Conservation (phyloP, 2,329 filamentous ascomycete species). For the Immersiporthe knoxdaviesiana region DNA sequence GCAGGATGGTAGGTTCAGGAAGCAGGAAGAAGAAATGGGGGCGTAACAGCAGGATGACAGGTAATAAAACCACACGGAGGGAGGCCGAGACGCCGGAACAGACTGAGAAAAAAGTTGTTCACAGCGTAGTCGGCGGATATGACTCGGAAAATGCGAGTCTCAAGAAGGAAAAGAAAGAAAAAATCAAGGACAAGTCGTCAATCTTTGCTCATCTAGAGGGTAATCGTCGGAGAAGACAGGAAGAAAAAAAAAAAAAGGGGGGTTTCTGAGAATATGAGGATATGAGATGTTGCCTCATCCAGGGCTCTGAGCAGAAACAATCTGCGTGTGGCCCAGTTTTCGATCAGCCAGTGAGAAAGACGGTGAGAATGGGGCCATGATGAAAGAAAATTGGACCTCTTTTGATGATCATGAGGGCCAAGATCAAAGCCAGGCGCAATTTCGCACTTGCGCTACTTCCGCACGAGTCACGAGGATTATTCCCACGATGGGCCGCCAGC, state of each 20-base stretch:
- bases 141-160: neutral
- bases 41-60: slow-evolving; percentile 18
- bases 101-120: neutral
- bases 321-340: slow-evolving; percentile 21
- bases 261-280: neutral
- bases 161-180: neutral
- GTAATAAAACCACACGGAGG: slow-evolving; percentile 16
- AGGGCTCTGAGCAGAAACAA: slow-evolving; percentile 21
- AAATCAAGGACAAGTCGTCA: slow-evolving; percentile 14
- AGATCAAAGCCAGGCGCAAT: neutral
- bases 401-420: slow-evolving; percentile 16
- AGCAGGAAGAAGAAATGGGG: neutral
- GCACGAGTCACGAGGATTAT: slow-evolving; percentile 17
- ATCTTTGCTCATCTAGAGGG: slow-evolving; percentile 16
- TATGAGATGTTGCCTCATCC: slow-evolving; percentile 11
- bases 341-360: slow-evolving; percentile 26
- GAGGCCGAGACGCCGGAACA: slow-evolving; percentile 14
- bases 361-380: slow-evolving; percentile 19
- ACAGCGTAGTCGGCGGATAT: slow-evolving; percentile 3
- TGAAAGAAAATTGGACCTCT: slow-evolving; percentile 21
- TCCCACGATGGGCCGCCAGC: slow-evolving; percentile 9
- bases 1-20: slow-evolving; percentile 13
- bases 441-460: slow-evolving; percentile 22
- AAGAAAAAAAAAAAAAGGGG: neutral
- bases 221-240: slow-evolving; percentile 17